These are phyloP conservation scores for Fraxinus excelsior DNA, from an alignment of 257 asterid genomes.

Conservation along the genomic window DNA sequence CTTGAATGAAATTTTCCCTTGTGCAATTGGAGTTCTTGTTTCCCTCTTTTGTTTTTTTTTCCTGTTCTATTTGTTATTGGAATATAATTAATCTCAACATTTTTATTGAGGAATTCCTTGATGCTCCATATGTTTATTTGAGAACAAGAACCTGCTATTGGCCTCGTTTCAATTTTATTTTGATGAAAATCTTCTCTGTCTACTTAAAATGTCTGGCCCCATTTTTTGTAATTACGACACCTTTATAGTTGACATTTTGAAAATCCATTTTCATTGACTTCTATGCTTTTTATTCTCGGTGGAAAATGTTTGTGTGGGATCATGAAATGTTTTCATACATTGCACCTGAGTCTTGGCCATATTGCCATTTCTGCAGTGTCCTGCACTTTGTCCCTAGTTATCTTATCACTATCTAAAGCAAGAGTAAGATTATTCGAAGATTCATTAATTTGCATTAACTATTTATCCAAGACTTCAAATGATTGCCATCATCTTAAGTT, in stretches of 20 bases:
- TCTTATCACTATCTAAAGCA: neutral
- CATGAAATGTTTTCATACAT: neutral
- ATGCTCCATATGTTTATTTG: neutral
- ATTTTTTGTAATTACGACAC: neutral
- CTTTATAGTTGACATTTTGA: neutral
- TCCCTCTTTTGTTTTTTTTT: neutral
- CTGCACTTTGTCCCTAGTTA: conserved; percentile 1
- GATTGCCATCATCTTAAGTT: neutral
- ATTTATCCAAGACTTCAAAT: neutral
- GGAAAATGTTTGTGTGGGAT: neutral
- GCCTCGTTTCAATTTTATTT: neutral
- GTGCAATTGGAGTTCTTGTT: neutral
- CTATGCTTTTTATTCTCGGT: neutral
- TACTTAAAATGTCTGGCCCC: neutral
- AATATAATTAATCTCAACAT: neutral
- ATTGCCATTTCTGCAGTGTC: neutral
- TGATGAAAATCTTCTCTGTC: neutral
- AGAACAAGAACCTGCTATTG: neutral
- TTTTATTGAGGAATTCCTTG: neutral
- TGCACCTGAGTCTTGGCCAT: neutral
- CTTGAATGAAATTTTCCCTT: neutral
- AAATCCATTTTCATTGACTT: neutral
- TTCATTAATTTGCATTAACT: neutral
- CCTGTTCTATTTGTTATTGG: conserved; percentile 14
- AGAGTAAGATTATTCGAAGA: neutral